Evolutionary conservation across 2,329 filamentous ascomycete species (phyloP).

Genomic region (Davidsoniella neocaledoniae): DNA sequence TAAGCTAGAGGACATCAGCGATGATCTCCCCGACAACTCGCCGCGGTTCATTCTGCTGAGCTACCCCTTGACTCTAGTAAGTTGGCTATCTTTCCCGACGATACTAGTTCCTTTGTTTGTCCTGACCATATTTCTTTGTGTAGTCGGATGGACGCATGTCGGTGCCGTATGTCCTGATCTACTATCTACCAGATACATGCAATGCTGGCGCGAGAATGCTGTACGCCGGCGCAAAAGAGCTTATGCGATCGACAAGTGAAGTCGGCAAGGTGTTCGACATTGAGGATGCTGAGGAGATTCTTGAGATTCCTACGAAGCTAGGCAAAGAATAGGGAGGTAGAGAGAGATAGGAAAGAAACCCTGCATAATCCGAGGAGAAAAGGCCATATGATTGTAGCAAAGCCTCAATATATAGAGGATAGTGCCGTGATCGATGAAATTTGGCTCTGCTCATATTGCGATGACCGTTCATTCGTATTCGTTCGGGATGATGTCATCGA

Average conservation of each 20-base stretch:
- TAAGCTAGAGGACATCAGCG: slow-evolving; percentile 61
- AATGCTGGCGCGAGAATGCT: slow-evolving; percentile 79
- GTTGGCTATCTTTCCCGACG: slow-evolving; percentile 15
- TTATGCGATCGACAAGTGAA: slow-evolving; percentile 86
- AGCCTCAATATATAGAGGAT: neutral
- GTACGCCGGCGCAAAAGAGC: slow-evolving; percentile 88
- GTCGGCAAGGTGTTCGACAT: slow-evolving; percentile 81
- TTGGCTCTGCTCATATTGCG: neutral
- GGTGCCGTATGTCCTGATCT: slow-evolving; percentile 86
- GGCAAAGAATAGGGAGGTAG: slow-evolving; percentile 17
- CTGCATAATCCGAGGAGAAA: neutral
- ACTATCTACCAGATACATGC: slow-evolving; percentile 85
- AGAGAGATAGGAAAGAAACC: neutral
- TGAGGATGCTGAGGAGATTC: slow-evolving; percentile 61
- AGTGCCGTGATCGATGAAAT: neutral
- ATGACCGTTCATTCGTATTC: slow-evolving; percentile 2
- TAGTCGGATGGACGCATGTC: slow-evolving; percentile 69
- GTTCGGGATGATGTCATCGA: slow-evolving; percentile 34
- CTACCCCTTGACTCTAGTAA: slow-evolving; percentile 74
- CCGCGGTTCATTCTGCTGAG: slow-evolving; percentile 81
- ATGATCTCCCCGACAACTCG: slow-evolving; percentile 83
- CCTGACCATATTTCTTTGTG: slow-evolving; percentile 7
- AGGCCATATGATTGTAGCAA: neutral
- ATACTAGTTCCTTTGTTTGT: neutral
- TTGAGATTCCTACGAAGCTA: slow-evolving; percentile 57